Evolutionary conservation across 345 rosid genomes (phyloP).

Genomic region (Salix viminalis): DNA sequence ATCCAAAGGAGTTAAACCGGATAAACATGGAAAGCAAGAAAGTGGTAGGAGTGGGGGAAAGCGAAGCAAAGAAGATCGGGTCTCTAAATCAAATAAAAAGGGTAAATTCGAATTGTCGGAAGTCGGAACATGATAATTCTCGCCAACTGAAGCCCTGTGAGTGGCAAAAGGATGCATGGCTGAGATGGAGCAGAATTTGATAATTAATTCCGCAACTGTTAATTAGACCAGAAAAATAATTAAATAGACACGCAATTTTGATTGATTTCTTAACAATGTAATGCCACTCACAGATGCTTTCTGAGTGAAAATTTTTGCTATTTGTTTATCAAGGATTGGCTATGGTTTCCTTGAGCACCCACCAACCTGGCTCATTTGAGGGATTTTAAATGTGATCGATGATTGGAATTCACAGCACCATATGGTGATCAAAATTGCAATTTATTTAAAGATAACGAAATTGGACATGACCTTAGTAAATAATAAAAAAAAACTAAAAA

Average conservation of each 20-base stretch:
- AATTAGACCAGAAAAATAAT: background rate
- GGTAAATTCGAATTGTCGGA: constrained; percentile 29
- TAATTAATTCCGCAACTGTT: background rate
- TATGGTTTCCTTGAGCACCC: background rate
- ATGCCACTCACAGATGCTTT: background rate
- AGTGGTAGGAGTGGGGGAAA: constrained; percentile 43
- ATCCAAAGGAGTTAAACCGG: constrained; percentile 32
- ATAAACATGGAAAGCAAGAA: constrained; percentile 45
- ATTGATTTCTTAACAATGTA: background rate
- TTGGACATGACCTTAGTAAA: too few species aligned
- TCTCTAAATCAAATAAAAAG: constrained; percentile 53
- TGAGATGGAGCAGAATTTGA: background rate
- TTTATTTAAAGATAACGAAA: too few species aligned
- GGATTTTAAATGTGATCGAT: background rate
- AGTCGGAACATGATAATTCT: background rate
- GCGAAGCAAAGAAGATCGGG: constrained; percentile 42
- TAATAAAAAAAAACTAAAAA: too few species aligned
- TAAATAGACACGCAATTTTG: background rate
- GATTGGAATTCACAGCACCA: background rate
- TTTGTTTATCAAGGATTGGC: background rate
- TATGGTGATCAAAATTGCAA: background rate
- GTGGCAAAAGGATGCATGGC: background rate
- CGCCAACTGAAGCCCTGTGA: background rate
- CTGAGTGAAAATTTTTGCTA: background rate
- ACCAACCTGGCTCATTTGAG: background rate